phyloP scores from a whole-genome alignment of 192 early-diverging fungal genomes.

The Chytriomyces hyalinus region DNA sequence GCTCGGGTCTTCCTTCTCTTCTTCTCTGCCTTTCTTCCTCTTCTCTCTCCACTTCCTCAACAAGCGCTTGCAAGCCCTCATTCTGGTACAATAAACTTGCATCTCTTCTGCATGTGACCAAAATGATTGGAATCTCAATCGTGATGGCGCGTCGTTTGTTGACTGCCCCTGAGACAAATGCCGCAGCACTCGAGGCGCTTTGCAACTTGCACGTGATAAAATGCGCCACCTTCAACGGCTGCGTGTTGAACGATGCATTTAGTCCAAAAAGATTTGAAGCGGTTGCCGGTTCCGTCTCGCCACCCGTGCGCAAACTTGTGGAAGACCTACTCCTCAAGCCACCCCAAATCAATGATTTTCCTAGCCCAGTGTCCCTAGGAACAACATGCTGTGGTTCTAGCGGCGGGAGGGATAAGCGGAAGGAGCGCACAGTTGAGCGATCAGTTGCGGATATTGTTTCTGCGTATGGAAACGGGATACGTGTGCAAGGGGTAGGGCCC shows the following conservation, averaged over 20 bases:
- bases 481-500: slow-evolving; percentile 15
- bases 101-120: slow-evolving; percentile 3
- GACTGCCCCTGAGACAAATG: neutral
- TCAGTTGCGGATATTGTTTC: slow-evolving; percentile 1
- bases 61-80: slow-evolving; percentile 21
- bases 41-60: slow-evolving; percentile 37
- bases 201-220: slow-evolving; percentile 1
- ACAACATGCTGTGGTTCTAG: slow-evolving; percentile 11
- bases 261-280: neutral
- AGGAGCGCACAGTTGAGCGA: neutral
- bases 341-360: too few species aligned
- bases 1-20: neutral
- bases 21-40: slow-evolving; percentile 18
- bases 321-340: neutral
- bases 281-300: neutral
- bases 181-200: neutral
- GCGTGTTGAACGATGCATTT: slow-evolving; percentile 26
- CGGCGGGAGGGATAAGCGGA: slow-evolving; percentile 6
- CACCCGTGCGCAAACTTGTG: neutral
- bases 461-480: slow-evolving; percentile 18
- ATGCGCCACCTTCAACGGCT: slow-evolving; percentile 29
- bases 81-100: slow-evolving; percentile 13
- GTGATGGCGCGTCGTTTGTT: neutral
- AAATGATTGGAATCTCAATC: slow-evolving; percentile 19
- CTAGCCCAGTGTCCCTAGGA: neutral